Evolutionary conservation across 768 basidiomycete species (phyloP).

Genomic region (Piloderma croceum): DNA sequence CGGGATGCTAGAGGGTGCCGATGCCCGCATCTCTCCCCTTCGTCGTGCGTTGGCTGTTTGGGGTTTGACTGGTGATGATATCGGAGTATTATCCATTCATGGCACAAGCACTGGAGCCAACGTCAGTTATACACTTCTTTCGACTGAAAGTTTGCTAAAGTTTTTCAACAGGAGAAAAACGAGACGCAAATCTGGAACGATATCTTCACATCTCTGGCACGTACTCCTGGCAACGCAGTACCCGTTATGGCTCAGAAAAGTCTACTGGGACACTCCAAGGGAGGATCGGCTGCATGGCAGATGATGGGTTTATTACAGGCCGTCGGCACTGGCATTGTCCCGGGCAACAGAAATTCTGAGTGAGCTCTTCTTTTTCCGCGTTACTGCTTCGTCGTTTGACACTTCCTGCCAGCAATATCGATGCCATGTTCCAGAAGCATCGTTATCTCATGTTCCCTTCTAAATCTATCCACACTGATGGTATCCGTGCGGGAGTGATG

Average conservation of each 20-base stretch:
- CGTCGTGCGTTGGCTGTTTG: slow-evolving; percentile 95
- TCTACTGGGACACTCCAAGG: slow-evolving; percentile 95
- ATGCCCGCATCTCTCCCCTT: slow-evolving; percentile 83
- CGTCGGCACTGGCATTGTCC: slow-evolving; percentile 79
- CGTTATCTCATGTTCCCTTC: slow-evolving; percentile 96
- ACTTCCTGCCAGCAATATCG: slow-evolving; percentile 66
- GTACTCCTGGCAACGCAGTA: slow-evolving; percentile 93
- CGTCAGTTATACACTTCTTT: slow-evolving; percentile 29
- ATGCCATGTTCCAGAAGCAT: slow-evolving; percentile 85
- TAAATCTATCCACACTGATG: slow-evolving; percentile 90
- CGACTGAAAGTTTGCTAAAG: slow-evolving; percentile 7
- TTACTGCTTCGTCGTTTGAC: slow-evolving; percentile 3
- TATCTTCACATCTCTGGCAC: slow-evolving; percentile 81
- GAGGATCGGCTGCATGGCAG: slow-evolving; percentile 98
- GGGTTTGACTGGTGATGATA: slow-evolving; percentile 90
- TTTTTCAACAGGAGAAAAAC: slow-evolving; percentile 73
- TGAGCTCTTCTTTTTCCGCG: slow-evolving; percentile 40
- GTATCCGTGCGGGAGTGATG: slow-evolving; percentile 84
- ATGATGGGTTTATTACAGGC: slow-evolving; percentile 88
- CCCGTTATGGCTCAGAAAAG: slow-evolving; percentile 98
- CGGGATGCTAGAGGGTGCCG: slow-evolving; percentile 89
- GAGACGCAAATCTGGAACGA: slow-evolving; percentile 97
- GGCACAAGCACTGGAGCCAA: slow-evolving; percentile 86
- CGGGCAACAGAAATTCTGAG: slow-evolving; percentile 96
- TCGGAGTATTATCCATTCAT: slow-evolving; percentile 86